These are phyloP conservation scores for Voacanga thouarsii DNA, from an alignment of 257 asterid species.

Conservation along the genomic window DNA sequence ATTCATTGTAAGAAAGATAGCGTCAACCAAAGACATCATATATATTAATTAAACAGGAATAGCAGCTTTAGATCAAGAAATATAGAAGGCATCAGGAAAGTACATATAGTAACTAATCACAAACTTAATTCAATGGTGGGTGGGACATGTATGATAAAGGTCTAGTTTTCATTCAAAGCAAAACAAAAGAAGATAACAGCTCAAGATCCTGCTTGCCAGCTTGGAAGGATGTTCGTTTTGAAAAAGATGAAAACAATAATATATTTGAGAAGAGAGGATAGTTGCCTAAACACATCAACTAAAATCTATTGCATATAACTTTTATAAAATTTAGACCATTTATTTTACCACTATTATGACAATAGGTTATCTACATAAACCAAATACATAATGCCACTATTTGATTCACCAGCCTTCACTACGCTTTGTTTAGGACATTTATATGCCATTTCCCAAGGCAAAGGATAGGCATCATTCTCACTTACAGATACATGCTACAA, in stretches of 20 bases:
- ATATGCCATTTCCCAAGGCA: neutral
- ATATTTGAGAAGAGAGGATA: neutral
- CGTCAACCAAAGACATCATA: neutral
- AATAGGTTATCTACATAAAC: neutral
- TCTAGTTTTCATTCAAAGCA: neutral
- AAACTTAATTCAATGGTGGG: neutral
- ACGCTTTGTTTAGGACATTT: neutral
- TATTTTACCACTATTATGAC: neutral
- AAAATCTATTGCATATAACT: neutral
- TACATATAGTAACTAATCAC: neutral
- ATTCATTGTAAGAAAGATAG: conserved; percentile 16
- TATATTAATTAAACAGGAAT: neutral
- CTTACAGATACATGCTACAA: neutral
- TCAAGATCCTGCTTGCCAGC: neutral
- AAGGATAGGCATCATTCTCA: neutral
- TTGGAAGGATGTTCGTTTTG: neutral
- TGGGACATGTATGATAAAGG: neutral
- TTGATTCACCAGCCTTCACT: neutral
- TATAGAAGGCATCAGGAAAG: too few relatives aligned
- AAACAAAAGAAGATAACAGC: neutral
- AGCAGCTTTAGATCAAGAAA: neutral
- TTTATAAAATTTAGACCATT: neutral
- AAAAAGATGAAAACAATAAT: neutral
- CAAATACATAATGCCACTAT: neutral
- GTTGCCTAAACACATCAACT: neutral